Evolutionary conservation across 352 stramenopile genomes (phyloP).

Genomic region (Globisporangium takayamanum): DNA sequence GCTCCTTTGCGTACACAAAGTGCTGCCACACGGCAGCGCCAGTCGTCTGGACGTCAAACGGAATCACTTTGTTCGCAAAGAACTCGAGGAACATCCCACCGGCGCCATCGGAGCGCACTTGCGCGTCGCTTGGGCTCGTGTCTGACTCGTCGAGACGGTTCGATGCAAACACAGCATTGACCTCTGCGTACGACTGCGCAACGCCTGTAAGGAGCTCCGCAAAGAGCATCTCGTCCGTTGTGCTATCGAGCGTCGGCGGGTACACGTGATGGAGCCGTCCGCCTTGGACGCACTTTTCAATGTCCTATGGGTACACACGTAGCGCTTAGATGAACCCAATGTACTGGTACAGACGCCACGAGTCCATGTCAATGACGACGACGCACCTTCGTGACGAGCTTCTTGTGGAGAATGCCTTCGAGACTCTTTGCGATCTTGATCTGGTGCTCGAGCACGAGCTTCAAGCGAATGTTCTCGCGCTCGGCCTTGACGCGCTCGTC

Average conservation of each 20-base stretch:
- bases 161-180: constrained; percentile 27
- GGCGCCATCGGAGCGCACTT: constrained; percentile 25
- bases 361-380: not conserved
- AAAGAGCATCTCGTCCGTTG: constrained; percentile 22
- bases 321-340: no score
- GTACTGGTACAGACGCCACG: no score
- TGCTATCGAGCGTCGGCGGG: constrained; percentile 17
- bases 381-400: constrained; percentile 10
- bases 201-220: constrained; percentile 28
- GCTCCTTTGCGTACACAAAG: constrained; percentile 35
- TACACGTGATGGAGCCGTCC: constrained; percentile 14
- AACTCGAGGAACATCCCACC: constrained; percentile 37
- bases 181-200: constrained; percentile 27
- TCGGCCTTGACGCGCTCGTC: constrained; percentile 17
- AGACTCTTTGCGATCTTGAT: constrained; percentile 18
- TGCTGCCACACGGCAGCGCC: constrained; percentile 37
- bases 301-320: constrained; percentile 4
- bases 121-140: constrained; percentile 25
- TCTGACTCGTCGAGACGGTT: constrained; percentile 26
- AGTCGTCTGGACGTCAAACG: constrained; percentile 27
- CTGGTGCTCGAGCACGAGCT: constrained; percentile 17
- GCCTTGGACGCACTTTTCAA: constrained; percentile 9
- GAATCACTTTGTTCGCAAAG: constrained; percentile 39
- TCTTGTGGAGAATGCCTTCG: constrained; percentile 11
- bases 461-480: constrained; percentile 17